Evolutionary conservation across 73 alveolate species (phyloP).

Genomic region (Loxodes magnus): DNA sequence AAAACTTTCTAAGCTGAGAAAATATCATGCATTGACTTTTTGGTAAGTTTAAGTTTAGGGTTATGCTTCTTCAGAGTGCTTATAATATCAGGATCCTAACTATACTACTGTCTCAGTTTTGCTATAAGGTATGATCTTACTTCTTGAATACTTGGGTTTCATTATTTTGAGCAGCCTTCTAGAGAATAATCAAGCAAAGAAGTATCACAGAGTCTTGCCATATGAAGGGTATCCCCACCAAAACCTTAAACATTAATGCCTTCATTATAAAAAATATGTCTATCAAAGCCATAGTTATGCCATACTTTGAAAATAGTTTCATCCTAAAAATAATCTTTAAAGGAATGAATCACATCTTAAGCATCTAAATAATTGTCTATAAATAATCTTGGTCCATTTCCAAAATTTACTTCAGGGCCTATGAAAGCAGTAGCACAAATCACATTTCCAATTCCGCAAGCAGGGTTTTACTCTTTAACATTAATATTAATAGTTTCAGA

Average conservation of each 20-base stretch:
- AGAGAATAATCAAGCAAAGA: conserved; percentile 58
- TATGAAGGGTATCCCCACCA: conserved; percentile 85
- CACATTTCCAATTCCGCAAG: conserved; percentile 59
- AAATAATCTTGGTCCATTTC: conserved; percentile 81
- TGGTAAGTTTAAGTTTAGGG: conserved; percentile 12
- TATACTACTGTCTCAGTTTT: conserved; percentile 5
- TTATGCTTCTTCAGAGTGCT: too few species aligned
- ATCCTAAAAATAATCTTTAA: conserved; percentile 71
- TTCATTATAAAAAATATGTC: conserved; percentile 64
- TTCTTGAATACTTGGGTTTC: conserved; percentile 34
- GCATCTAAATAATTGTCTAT: conserved; percentile 69
- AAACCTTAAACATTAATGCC: conserved; percentile 74
- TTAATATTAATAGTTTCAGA: conserved; percentile 76
- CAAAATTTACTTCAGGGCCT: conserved; percentile 90
- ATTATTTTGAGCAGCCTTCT: conserved; percentile 33
- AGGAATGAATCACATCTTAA: conserved; percentile 37
- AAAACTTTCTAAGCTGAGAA: conserved; percentile 52
- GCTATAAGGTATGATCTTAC: conserved; percentile 18
- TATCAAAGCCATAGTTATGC: conserved; percentile 86
- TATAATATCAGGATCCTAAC: conserved; percentile 9
- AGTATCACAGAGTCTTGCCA: conserved; percentile 89
- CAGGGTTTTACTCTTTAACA: conserved; percentile 63
- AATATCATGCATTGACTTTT: conserved; percentile 44
- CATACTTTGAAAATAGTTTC: conserved; percentile 44
- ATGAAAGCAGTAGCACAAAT: conserved; percentile 72